Evolutionary conservation across 1,284 basidiomycete species (phyloP), one percentile per base, ranked within the genome.

Genomic region (Garcileccinum viscosum): DNA sequence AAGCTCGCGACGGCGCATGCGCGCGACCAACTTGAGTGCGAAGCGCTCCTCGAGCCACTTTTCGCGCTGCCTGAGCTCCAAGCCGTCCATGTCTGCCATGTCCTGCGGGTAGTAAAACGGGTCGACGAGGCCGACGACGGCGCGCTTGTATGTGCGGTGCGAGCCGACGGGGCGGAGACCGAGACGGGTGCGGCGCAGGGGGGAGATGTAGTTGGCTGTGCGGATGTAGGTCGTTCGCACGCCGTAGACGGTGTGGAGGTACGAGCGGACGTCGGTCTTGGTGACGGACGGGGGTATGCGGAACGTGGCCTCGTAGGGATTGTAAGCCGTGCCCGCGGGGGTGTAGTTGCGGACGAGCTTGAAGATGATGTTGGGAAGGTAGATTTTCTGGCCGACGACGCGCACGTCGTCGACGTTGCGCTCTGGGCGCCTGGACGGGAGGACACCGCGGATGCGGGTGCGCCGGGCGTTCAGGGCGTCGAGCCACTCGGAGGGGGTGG

Each of bases 231-330:
- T 98, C 67, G 93, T 92, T 75, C 91, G 85, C 53, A 98, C 91
- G 71, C 94, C 94, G 78, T 98, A 98, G 58, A 93, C 89, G 35
- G 95, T 86, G 47, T 84, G 83, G 37, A 98, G 89, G 81, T 98
- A 97, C 4, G 93, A 93, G 61, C 95, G 91, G 40, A 98, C 84
- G 81, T 96, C 95, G 71, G 93, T 95, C 84, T 98, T 98, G 67
- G 95, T 97, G 82, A 97, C 87, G 65, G 89, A 90, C 69, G 90
- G 91, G 2, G 93, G 90, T 56, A 98, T 88, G 68, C 95, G 93
- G 86, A 98, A 98, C 2, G 97, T 98, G 9, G 96, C 96, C 80
- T 96, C 93, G 84, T 92, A 96, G 2, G 96, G 94, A 74, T 98
- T 97, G 86, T 98, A 98, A 6, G 94, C 85, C 75, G 94, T 82